Evolutionary conservation across 2,329 filamentous ascomycete species (phyloP).

Genomic region (Sporothrix mexicana): DNA sequence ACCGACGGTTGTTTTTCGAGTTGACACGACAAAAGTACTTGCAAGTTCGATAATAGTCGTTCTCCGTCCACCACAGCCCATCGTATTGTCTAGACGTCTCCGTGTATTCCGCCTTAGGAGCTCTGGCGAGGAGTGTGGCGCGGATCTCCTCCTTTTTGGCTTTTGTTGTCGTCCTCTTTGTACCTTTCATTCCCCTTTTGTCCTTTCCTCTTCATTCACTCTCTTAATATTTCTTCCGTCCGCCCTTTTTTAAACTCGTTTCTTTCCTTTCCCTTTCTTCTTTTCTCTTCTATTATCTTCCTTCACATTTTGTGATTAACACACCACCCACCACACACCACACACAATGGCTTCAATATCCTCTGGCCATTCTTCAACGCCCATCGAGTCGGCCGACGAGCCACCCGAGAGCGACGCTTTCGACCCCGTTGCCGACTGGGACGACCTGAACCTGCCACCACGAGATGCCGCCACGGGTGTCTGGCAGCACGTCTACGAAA

Average conservation of each 20-base stretch:
- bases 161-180: neutral
- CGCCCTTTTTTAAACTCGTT: too few species aligned
- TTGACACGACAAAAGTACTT: constrained; percentile 1
- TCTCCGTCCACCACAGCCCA: neutral
- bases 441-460: constrained; percentile 17
- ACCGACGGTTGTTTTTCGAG: neutral
- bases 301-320: neutral
- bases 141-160: neutral
- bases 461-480: constrained; percentile 20
- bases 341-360: neutral
- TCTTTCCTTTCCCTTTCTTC: constrained; percentile 4
- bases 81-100: neutral
- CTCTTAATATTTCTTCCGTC: neutral
- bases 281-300: too few species aligned
- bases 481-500: constrained; percentile 37
- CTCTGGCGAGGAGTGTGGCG: neutral
- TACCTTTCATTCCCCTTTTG: neutral
- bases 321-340: neutral
- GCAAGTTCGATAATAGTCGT: neutral
- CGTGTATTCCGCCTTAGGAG: neutral
- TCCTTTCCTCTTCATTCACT: neutral
- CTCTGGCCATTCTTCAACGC: constrained; percentile 13
- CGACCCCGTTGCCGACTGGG: constrained; percentile 18
- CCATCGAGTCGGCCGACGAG: constrained; percentile 14
- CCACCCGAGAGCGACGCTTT: constrained; percentile 16